phyloP scores from a whole-genome alignment of 441 rosid species.

The Biscutella laevigata region DNA sequence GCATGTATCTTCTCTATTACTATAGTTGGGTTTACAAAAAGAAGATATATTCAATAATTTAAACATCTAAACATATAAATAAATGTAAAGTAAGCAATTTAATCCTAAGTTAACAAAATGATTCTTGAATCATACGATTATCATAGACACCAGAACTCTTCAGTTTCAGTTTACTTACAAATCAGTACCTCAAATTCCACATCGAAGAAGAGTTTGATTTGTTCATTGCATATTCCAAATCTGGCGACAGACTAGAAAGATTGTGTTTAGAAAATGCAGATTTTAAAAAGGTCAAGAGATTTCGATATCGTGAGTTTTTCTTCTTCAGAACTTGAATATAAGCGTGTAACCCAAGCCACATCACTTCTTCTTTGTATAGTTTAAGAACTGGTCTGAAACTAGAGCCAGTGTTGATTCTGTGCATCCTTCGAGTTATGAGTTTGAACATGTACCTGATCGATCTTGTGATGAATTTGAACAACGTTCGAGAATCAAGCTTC shows the following conservation, averaged over 20 bases:
- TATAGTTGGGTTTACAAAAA: background rate
- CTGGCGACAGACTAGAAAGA: conserved; percentile 26
- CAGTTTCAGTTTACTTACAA: background rate
- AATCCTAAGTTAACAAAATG: background rate
- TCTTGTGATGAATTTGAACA: conserved; percentile 34
- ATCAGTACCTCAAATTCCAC: conserved; percentile 62
- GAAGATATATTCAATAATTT: background rate
- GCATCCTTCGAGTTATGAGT: conserved; percentile 50
- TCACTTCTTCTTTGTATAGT: conserved; percentile 47
- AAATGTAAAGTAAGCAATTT: background rate
- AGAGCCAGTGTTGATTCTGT: conserved; percentile 20
- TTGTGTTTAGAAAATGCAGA: conserved; percentile 32
- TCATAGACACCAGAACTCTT: no score
- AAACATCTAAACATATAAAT: background rate
- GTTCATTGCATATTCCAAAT: conserved; percentile 46
- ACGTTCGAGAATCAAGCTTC: conserved; percentile 32
- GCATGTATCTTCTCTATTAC: conserved; percentile 3
- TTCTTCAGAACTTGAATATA: conserved; percentile 46
- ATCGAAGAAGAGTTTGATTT: conserved; percentile 52
- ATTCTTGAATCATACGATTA: background rate
- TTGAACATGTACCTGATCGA: conserved; percentile 60
- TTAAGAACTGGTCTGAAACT: conserved; percentile 32
- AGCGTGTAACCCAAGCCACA: conserved; percentile 78
- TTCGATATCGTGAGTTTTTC: conserved; percentile 54
- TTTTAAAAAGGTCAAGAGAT: conserved; percentile 36